Conservation (phyloP, 352 stramenopile species). For the Pythium oligandrum region DNA sequence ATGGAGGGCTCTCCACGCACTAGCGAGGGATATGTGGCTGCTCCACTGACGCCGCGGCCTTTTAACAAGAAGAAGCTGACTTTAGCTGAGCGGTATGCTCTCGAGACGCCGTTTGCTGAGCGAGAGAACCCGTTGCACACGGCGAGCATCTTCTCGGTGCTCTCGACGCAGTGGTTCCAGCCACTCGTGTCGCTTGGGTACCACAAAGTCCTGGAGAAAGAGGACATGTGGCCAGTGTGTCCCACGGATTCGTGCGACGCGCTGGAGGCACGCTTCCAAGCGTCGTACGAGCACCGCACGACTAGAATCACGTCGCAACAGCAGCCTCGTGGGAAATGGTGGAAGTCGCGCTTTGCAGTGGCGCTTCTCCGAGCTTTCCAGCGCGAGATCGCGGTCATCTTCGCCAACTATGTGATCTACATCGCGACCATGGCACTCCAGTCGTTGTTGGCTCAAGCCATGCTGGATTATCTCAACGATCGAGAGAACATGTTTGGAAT, state of each 20-base stretch:
- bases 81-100: slow-evolving; percentile 23
- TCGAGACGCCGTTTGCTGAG: slow-evolving; percentile 7
- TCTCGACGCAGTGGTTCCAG: slow-evolving; percentile 32
- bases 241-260: slow-evolving; percentile 21
- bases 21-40: slow-evolving; percentile 14
- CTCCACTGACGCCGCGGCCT: slow-evolving; percentile 16
- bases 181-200: slow-evolving; percentile 30
- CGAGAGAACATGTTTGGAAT: slow-evolving; percentile 23
- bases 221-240: slow-evolving; percentile 35
- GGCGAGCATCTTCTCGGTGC: slow-evolving; percentile 25
- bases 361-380: slow-evolving; percentile 22
- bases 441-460: slow-evolving; percentile 27
- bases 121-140: slow-evolving; percentile 28
- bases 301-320: background rate
- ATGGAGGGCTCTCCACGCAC: too few species aligned
- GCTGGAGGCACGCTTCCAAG: slow-evolving; percentile 20
- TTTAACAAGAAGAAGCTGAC: slow-evolving; percentile 4
- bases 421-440: slow-evolving; percentile 26
- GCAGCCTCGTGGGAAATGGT: background rate
- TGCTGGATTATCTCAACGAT: slow-evolving; percentile 29
- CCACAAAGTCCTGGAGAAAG: slow-evolving; percentile 28
- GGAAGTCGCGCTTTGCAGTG: slow-evolving; percentile 19
- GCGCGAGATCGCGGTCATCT: slow-evolving; percentile 18
- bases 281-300: slow-evolving; percentile 14
- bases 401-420: slow-evolving; percentile 24